These are phyloP conservation scores for Solanum tacnaense DNA, from an alignment of 257 asterid species.

Conservation along the genomic window DNA sequence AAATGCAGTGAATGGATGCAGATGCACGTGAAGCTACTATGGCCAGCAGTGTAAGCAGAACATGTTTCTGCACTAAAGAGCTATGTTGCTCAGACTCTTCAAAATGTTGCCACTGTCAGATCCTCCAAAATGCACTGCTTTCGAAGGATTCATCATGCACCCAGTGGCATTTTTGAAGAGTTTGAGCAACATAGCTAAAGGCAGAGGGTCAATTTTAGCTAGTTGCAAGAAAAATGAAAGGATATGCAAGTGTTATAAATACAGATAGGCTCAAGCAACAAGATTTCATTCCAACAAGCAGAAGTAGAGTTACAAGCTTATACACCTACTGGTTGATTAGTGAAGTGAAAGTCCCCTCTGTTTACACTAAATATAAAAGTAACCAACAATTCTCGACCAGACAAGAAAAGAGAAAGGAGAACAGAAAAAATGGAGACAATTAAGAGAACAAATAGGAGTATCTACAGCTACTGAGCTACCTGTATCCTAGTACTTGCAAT, in stretches of 20 bases:
- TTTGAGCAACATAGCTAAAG: neutral
- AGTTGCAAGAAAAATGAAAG: neutral
- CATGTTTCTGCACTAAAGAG: neutral
- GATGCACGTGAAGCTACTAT: neutral
- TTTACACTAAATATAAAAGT: neutral
- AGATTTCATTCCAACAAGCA: neutral
- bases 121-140: neutral
- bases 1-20: neutral
- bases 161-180: neutral
- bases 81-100: neutral
- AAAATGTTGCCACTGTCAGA: neutral
- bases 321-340: neutral
- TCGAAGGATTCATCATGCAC: neutral
- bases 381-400: neutral
- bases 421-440: neutral
- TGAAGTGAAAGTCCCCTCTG: neutral
- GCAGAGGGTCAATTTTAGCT: neutral
- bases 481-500: neutral
- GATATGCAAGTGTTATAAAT: neutral
- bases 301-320: neutral
- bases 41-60: neutral
- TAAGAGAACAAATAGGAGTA: neutral
- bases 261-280: neutral
- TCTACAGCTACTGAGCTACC: neutral
- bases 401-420: neutral